Evolutionary conservation across 805 yeast genomes (phyloP), one percentile per base, ranked within the genome.

Genomic region (Metschnikowia amazonensis): DNA sequence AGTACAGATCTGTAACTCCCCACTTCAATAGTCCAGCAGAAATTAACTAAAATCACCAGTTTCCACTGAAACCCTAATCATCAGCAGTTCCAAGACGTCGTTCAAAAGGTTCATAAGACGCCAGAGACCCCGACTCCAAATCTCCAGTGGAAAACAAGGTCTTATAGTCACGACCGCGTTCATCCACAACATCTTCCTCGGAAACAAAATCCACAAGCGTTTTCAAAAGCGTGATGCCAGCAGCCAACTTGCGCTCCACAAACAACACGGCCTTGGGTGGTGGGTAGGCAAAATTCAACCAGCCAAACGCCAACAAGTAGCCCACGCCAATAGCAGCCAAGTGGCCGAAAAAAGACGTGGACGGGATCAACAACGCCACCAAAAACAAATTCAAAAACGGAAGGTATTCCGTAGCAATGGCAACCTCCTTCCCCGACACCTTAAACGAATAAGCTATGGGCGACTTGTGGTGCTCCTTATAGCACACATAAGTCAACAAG

Each of bases 271-370:
- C 71, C 52, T 78, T 71, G 36, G 84, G 75, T 6, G 89, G 87
- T 11, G 94, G 95, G 37, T 78, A 75, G 48, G 88, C 64, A 40
- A 73, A 65, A 29, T 72, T 72, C 45, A 88, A 67, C 52, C 77
- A 73, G 11, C 82, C 88, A 51, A 66, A 64, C 3, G 76, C 82
- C 56, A 84, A 69, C 5, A 78, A 72, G 60, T 76, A 84, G 8
- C 97, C 97, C 10, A 82, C 72, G 3, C 74, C 48, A 34, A 86
- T 65, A 4, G 86, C 92, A 32, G 84, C 74, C 45, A 80, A 67
- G 61, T 88, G 95, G 27, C 95, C 94, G 53, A 84, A 67, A 53
- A 86, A 80, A 46, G 89, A 81, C 3, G 88, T 76, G 7, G 78
- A 75, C 1, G 95, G 90, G 34, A 82, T 60, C 23, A 84, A 35